phyloP scores from a whole-genome alignment of 2,329 filamentous ascomycete species.

The Rosellinia necatrix region DNA sequence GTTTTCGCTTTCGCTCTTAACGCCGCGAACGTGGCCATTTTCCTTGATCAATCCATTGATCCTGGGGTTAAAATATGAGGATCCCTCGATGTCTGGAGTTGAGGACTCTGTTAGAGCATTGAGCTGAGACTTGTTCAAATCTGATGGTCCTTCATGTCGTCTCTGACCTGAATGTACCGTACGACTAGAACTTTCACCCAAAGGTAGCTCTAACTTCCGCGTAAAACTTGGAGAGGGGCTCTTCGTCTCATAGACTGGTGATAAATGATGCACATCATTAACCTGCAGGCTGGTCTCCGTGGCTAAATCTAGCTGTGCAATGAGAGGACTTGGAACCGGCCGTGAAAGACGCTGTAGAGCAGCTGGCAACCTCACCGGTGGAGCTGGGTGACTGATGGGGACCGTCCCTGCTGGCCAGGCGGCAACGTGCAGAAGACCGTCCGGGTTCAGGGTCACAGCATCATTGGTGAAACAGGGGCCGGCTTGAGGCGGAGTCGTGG shows the following conservation, averaged over 20 bases:
- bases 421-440: constrained; percentile 25
- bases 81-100: constrained; percentile 30
- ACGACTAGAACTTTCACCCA: constrained; percentile 31
- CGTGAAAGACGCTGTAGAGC: constrained; percentile 41
- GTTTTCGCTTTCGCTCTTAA: constrained; percentile 58
- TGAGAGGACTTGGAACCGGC: constrained; percentile 52
- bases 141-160: constrained; percentile 30
- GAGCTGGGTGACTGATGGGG: background rate
- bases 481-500: constrained; percentile 19
- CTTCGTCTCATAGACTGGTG: constrained; percentile 75
- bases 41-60: constrained; percentile 49
- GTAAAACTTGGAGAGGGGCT: constrained; percentile 70
- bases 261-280: constrained; percentile 60
- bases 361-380: constrained; percentile 14
- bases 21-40: constrained; percentile 58
- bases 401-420: constrained; percentile 29
- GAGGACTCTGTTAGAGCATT: constrained; percentile 34
- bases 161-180: constrained; percentile 18
- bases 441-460: constrained; percentile 37
- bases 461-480: constrained; percentile 35
- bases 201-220: constrained; percentile 55
- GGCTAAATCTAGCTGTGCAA: constrained; percentile 62
- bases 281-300: constrained; percentile 49
- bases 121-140: constrained; percentile 37
- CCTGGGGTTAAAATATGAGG: constrained; percentile 38